phyloP scores from a whole-genome alignment of 495 filamentous ascomycete genomes.

The Massariosphaeria phaeospora region DNA sequence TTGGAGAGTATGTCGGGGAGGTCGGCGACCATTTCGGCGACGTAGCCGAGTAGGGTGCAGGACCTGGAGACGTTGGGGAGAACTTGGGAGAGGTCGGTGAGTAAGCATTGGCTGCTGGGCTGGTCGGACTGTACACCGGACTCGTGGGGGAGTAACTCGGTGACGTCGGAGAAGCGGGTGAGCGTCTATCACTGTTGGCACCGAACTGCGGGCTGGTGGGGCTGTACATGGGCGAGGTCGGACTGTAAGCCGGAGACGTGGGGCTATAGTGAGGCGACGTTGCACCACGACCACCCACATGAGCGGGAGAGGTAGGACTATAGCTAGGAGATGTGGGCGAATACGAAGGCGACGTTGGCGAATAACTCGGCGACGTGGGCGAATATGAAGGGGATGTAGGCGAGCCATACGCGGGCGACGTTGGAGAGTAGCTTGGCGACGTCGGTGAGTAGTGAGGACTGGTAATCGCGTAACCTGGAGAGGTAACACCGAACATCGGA shows the following conservation, averaged over 20 bases:
- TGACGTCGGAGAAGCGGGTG: slow-evolving; percentile 50
- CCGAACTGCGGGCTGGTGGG: slow-evolving; percentile 58
- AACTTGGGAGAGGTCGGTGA: slow-evolving; percentile 59
- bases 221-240: slow-evolving; percentile 63
- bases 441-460: slow-evolving; percentile 46
- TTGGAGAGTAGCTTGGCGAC: slow-evolving; percentile 44
- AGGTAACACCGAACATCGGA: slow-evolving; percentile 37
- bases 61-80: slow-evolving; percentile 67
- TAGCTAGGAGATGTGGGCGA: slow-evolving; percentile 61
- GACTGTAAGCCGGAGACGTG: slow-evolving; percentile 59
- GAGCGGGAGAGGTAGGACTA: slow-evolving; percentile 56
- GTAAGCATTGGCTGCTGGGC: slow-evolving; percentile 40
- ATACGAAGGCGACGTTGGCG: slow-evolving; percentile 74
- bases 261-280: slow-evolving; percentile 53
- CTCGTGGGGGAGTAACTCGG: slow-evolving; percentile 36
- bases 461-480: slow-evolving; percentile 38
- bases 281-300: slow-evolving; percentile 47
- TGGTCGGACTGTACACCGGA: slow-evolving; percentile 48
- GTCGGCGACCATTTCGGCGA: slow-evolving; percentile 55
- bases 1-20: slow-evolving; percentile 34
- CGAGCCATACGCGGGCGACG: slow-evolving; percentile 53
- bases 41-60: slow-evolving; percentile 43
- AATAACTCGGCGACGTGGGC: slow-evolving; percentile 37
- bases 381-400: slow-evolving; percentile 40
- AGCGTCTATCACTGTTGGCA: slow-evolving; percentile 53